phyloP scores from a whole-genome alignment of 257 asterid species.

The Cruciata laevipes region DNA sequence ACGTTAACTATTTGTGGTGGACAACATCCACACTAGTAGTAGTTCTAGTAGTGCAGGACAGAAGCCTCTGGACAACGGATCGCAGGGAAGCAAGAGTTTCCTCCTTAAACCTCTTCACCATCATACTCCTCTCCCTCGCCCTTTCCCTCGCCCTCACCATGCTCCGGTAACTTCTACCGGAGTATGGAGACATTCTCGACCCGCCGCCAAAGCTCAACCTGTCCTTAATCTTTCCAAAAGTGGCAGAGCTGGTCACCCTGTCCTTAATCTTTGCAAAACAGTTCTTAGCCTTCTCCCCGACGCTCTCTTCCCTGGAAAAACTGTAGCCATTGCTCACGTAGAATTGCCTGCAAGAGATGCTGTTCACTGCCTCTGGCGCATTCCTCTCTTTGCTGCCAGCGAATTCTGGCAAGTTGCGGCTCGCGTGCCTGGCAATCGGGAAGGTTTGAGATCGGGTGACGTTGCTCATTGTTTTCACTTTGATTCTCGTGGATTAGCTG shows the following conservation, averaged over 20 bases:
- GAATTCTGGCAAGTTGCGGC: slow-evolving; percentile 58
- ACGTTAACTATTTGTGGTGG: slow-evolving; percentile 10
- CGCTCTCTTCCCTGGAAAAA: slow-evolving; percentile 52
- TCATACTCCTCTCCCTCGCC: neutral
- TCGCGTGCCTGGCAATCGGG: slow-evolving; percentile 25
- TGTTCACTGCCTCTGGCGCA: slow-evolving; percentile 37
- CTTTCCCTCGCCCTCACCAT: slow-evolving; percentile 1
- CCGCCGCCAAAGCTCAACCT: slow-evolving; percentile 22
- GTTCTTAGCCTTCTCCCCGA: slow-evolving; percentile 46
- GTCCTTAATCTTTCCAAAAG: slow-evolving; percentile 23
- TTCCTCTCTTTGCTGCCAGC: slow-evolving; percentile 36
- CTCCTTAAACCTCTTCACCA: slow-evolving; percentile 36
- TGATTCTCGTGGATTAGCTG: too few species aligned
- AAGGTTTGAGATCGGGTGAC: slow-evolving; percentile 38
- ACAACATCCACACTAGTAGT: slow-evolving; percentile 44
- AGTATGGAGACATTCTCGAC: slow-evolving; percentile 5
- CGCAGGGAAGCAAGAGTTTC: slow-evolving; percentile 31
- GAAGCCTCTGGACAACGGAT: slow-evolving; percentile 41
- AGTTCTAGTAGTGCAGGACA: slow-evolving; percentile 41
- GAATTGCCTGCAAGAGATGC: slow-evolving; percentile 49
- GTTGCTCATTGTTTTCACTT: neutral
- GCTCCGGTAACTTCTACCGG: slow-evolving; percentile 7
- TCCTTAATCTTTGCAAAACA: slow-evolving; percentile 43
- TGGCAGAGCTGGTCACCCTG: slow-evolving; percentile 24
- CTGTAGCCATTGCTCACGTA: slow-evolving; percentile 55